Evolutionary conservation across 2,329 filamentous ascomycete genomes (phyloP), one percentile per base, ranked within the genome.

Genomic region (Diplocarpon mali): DNA sequence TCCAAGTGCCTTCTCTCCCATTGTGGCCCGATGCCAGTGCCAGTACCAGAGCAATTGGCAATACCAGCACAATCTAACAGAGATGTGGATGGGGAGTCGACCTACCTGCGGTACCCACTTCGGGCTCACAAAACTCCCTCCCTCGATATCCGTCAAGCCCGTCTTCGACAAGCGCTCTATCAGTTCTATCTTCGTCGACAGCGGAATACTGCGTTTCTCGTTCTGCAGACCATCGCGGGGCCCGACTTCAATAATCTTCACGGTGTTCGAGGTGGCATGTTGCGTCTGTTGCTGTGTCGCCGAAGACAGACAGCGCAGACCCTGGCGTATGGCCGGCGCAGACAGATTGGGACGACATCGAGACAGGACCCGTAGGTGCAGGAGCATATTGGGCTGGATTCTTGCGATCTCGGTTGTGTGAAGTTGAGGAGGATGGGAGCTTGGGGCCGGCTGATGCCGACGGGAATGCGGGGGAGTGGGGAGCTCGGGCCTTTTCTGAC

Each of bases 141-240:
- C 80, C 63, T 93, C 86, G 50, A 93, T 90, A 2, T 79, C 79
- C 5, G 68, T 67, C 35, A 92, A 62, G 0, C 86, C 86, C 0
- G 84, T 83, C 51, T 67, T 67, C 29, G 79, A 76, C 49, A 93
- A 67, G 48, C 76, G 69, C 53, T 80, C 72, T 32, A 93, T 83
- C 42, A 93, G 65, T 53, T 88, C 77, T 44, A 90, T 74, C 64
- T 93, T 93, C 2, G 80, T 87, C 6, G 72, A 69, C 10, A 85
- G 68, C 0, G 84, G 69, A 51, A 93, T 82, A 24, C 70, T 70
- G 51, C 69, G 75, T 65, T 83, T 84, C 67, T 92, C 84, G 60
- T 92, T 93, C 62, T 94, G 86, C 42, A 93, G 67, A n/a, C 86
- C 86, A 67, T 93, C 86, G 53, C 86, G 73, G 29, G 86, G 85